Base-by-base conservation (phyloP, 805 yeast species). In the Candida dajiaensis region DNA sequence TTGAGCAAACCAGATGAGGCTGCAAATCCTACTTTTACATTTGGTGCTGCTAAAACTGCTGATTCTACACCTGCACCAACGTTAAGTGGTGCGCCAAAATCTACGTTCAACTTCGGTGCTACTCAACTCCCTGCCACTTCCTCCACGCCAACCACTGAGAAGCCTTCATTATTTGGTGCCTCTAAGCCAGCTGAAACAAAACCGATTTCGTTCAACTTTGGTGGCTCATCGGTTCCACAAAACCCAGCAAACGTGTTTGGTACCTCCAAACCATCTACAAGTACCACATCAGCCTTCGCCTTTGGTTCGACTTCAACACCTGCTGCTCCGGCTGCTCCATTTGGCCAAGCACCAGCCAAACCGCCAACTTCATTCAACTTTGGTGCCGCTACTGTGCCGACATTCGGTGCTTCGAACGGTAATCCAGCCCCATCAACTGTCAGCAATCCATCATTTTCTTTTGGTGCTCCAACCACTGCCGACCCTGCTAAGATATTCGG, bases 251-350 rank as follows among this genome's bases (percentile, higher is more conserved):
- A 41, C 35, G 49, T 42, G 3, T 52, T 54, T 31, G 54, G 54
- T 16, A 46, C 49, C 11, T 35, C 40, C 26, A 28, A 13, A 13
- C n/a, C 31, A 13, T 33, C 39, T 16, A 3, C 18, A 47, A 26
- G 22, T 35, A 19, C 45, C 8, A 22, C 47, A 8, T 40, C 56
- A 6, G 25, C 51, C 6, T 57, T 57, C 46, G 50, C 38, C 42
- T 50, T 53, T 45, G 58, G 59, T 10, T 44, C 47, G 6, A 44
- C 53, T 4, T 47, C 63, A 8, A 56, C 53, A 19, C 51, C 59
- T 13, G 39, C 50, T 28, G 54, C 55, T 36, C 42, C 58, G 3
- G 38, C 51, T 13, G 21, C 53, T 15, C 28, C 56, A 21, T 48
- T 49, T 38, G 49, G 52, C 25, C 51, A 48, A n/a, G 31, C 44